Evolutionary conservation across 768 basidiomycete genomes (phyloP), one percentile per base, ranked within the genome.

Genomic region (Lactarius psammicola): DNA sequence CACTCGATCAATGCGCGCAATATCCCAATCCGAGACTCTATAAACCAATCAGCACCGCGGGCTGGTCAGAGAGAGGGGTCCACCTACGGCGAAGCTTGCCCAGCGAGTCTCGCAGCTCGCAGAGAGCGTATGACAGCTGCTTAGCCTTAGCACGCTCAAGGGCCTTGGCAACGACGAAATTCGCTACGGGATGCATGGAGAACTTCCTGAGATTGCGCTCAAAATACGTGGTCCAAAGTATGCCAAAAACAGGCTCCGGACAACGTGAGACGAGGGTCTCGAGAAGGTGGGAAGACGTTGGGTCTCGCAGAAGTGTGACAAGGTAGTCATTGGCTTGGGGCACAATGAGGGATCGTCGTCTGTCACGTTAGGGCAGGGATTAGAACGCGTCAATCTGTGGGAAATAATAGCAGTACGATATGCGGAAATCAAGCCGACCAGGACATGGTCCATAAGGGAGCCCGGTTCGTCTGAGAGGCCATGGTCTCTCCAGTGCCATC

Each of bases 81-180:
- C 20, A 81, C 92, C 74, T 73, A 90, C 94, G 84, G 53, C 90
- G 86, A 51, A 89, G 72, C 68, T 84, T 92, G 60, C 74, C 76
- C 83, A 90, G 85, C 46, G 79, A 74, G 40, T 75, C 79, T 55
- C 78, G 75, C 38, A 95, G 78, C 71, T 94, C 92, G n/a, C 75
- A 70, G 54, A 87, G 81, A 18, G 85, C 80, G 6, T 77, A 79
- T 1, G 75, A 74, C 38, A 98, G 73, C 66, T 90, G 85, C 4
- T 77, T 76, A 20, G 76, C 78, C n/a, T 82, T 78, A 15, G 87
- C 74, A 55, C 92, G 80, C 58, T 85, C 85, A 31, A 95, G 69
- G 0, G 88, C 90, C 74, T 87, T 89, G 0, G 95, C 89, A 5
- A 95, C 80, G 26, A 98, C 95, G 71, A 94, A 99, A 73, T 98